Evolutionary conservation across 2,329 filamentous ascomycete genomes (phyloP).

Genomic region (Sporothrix euskadiensis): DNA sequence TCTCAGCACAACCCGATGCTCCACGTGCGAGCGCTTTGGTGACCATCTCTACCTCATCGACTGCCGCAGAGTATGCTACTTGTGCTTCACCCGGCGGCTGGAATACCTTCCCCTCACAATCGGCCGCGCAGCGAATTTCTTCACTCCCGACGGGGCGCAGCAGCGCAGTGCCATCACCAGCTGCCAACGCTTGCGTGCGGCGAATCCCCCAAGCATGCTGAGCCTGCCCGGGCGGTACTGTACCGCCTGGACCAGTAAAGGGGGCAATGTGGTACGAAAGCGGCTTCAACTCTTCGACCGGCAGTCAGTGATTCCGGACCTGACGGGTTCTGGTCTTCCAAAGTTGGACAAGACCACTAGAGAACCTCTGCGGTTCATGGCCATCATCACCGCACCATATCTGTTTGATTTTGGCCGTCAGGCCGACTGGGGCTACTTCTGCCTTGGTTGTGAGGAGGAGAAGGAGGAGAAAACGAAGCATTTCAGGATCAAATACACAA

Average conservation of each 20-base stretch:
- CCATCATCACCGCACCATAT: constrained; percentile 22
- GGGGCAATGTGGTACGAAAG: constrained; percentile 4
- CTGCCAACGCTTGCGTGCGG: constrained; percentile 1
- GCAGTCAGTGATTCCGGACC: not conserved
- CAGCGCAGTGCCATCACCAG: not conserved
- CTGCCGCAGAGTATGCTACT: too few relatives aligned
- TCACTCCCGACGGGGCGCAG: not conserved
- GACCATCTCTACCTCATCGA: too few relatives aligned
- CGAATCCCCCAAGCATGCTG: constrained; percentile 42
- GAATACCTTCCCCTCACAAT: too few relatives aligned
- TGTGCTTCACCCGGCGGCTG: too few relatives aligned
- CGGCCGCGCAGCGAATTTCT: too few relatives aligned
- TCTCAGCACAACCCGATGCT: too few relatives aligned
- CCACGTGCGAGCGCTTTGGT: too few relatives aligned
- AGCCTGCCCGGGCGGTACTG: constrained; percentile 18
- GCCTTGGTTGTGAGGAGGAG: constrained; percentile 12
- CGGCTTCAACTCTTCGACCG: constrained; percentile 14
- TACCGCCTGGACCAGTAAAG: not conserved
- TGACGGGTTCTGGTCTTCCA: not conserved
- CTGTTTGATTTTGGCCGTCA: constrained; percentile 16
- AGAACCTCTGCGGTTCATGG: constrained; percentile 16
- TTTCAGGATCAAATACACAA: constrained; percentile 23
- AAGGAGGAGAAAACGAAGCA: not conserved
- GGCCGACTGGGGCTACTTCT: constrained; percentile 25
- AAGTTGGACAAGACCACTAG: not conserved